Evolutionary conservation across 208 protist genomes (phyloP).

Genomic region (Trypanosoma boissoni): DNA sequence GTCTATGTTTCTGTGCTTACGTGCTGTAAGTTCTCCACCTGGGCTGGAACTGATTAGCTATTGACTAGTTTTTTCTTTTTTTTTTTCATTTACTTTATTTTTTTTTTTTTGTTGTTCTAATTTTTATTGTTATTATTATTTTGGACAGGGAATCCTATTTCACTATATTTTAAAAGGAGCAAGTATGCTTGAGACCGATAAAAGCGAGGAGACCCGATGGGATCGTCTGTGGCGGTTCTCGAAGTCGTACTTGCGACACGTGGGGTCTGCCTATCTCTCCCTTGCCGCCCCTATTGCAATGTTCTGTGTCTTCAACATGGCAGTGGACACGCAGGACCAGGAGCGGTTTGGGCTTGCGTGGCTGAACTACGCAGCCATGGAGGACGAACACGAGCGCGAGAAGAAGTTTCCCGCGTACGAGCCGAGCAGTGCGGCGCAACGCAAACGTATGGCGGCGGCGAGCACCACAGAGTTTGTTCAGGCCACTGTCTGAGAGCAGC

Average conservation of each 20-base stretch:
- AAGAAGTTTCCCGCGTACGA: slow-evolving; percentile 78
- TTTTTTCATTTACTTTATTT: slow-evolving; percentile 11
- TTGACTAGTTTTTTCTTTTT: too few species aligned
- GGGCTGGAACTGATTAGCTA: background rate
- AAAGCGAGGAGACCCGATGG: slow-evolving; percentile 5
- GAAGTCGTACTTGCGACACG: slow-evolving; percentile 52
- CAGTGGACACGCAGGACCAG: slow-evolving; percentile 54
- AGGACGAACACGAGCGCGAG: slow-evolving; percentile 67
- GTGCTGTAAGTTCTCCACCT: background rate
- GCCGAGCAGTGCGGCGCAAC: slow-evolving; percentile 56
- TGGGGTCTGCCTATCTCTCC: slow-evolving; percentile 42
- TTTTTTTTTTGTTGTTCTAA: background rate
- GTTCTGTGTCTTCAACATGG: slow-evolving; percentile 50
- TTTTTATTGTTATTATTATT: slow-evolving; percentile 9
- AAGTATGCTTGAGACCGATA: slow-evolving; percentile 12
- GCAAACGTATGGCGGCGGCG: slow-evolving; percentile 62
- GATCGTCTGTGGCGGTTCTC: slow-evolving; percentile 26
- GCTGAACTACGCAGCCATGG: slow-evolving; percentile 52
- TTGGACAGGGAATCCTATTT: background rate
- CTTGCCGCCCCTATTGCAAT: slow-evolving; percentile 54
- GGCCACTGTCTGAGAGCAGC: slow-evolving; percentile 30
- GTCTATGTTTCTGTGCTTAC: background rate
- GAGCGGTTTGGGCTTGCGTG: slow-evolving; percentile 80
- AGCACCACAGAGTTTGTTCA: slow-evolving; percentile 61
- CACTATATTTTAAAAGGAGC: too few species aligned